These are phyloP conservation scores for Mortierella sp. DNA, from an alignment of 371 early-diverging fungal species.

Conservation along the genomic window DNA sequence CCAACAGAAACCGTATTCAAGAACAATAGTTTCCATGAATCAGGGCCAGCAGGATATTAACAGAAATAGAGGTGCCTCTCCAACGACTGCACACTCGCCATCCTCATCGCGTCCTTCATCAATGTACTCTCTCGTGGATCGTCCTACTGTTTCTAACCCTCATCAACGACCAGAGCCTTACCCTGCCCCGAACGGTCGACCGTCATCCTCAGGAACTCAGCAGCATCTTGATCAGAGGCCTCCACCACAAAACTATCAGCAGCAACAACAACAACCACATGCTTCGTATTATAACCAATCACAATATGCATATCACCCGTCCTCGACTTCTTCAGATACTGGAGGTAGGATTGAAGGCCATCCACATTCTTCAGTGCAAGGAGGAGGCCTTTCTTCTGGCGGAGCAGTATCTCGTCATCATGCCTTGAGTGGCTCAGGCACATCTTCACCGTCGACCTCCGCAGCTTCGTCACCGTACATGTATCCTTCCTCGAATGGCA, in stretches of 20 bases:
- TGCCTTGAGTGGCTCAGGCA: too few species aligned
- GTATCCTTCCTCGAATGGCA: neutral
- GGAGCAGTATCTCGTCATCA: neutral
- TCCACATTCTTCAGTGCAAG: neutral
- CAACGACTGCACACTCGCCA: too few species aligned
- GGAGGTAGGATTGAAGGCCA: too few species aligned
- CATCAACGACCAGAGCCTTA: too few species aligned
- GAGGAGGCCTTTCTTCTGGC: neutral
- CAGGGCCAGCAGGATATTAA: too few species aligned
- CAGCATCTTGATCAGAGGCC: neutral
- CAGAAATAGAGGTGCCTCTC: too few species aligned
- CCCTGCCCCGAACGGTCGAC: too few species aligned
- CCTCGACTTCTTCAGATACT: constrained; percentile 4
- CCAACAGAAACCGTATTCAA: too few species aligned
- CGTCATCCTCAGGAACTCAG: neutral
- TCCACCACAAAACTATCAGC: constrained; percentile 12
- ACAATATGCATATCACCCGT: neutral
- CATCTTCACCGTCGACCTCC: neutral
- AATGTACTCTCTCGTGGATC: too few species aligned
- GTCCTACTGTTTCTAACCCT: too few species aligned
- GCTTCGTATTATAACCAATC: neutral
- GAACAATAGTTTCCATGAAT: too few species aligned
- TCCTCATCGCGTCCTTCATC: too few species aligned
- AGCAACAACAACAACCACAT: constrained; percentile 23
- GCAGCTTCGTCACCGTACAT: neutral